Base-by-base conservation (phyloP, 352 stramenopile species). In the Lagenidium sp. region DNA sequence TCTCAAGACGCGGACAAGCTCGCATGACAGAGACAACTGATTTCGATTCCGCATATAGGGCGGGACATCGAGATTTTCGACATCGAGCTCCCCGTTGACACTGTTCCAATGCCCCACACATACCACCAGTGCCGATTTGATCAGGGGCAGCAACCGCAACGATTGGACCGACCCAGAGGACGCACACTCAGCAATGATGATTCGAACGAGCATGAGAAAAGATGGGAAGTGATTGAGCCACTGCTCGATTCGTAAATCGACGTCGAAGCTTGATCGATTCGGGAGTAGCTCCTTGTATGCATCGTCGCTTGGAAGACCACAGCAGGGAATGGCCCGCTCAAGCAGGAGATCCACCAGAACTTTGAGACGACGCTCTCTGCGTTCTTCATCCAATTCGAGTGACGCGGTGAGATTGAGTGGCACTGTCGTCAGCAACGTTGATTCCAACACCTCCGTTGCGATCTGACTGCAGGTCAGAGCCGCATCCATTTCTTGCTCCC, bases 81-180 rank as follows among this genome's bases (percentile, higher is more conserved):
- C 23, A 4, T 68, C 53, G 11, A 85, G 40, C 5, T 82, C 65
- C n/a, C 67, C 72, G 29, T 87, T 87, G 23, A 86, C 66, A 30
- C 74, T 86, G 60, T 92, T 87, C 80, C 80, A 92, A 42, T 90
- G 75, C 1, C 78, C 73, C 7, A 92, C 15, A 4, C 88, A 54
- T 19, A 92, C 80, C 12, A 89, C 67, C 4, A 92, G 45, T 10
- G 69, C 58, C 6, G 77, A 80, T 37, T 92, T 92, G 47, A 92
- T 57, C 36, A 92, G 50, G 2, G 75, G 72, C n/a, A 88, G 53
- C 8, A 85, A 62, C 1, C 74, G 77, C 18, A 82, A 38, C 35
- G 66, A 32, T 36, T 84, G 68, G 4, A 43, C 62, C 6, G 72
- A 78, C 1, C 58, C 44, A 3, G 81, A 60, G 16, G 55, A 60